phyloP scores from a whole-genome alignment of 345 rosid genomes.

The Arabis alpina region DNA sequence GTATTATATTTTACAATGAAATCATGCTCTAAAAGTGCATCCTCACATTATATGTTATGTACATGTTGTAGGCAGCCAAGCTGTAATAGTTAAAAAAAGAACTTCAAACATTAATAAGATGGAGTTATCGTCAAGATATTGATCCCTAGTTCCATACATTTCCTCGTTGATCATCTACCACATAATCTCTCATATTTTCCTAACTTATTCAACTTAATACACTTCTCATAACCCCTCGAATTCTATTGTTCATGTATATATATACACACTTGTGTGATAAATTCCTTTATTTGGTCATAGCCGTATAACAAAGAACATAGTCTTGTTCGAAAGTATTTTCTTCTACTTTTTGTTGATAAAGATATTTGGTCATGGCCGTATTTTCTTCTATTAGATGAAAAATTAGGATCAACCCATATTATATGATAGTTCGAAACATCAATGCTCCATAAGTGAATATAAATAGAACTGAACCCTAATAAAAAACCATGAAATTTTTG shows the following conservation, averaged over 20 bases:
- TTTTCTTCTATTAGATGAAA: no score
- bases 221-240: background rate
- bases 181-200: background rate
- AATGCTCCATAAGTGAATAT: background rate
- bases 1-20: slow-evolving; percentile 1
- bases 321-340: no score
- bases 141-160: background rate
- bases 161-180: background rate
- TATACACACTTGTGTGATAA: background rate
- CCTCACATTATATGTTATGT: slow-evolving; percentile 11
- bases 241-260: background rate
- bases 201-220: background rate
- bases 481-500: slow-evolving; percentile 5
- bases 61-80: slow-evolving; percentile 15
- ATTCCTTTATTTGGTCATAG: background rate
- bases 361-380: no score
- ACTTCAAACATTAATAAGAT: background rate
- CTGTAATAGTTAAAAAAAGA: no score
- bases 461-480: background rate
- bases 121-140: background rate
- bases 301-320: no score
- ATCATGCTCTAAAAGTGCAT: slow-evolving; percentile 27
- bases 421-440: no score
- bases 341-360: no score
- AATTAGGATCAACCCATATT: no score